These are phyloP conservation scores for Solanum lycopersicoides DNA, from an alignment of 257 asterid species.

Conservation along the genomic window DNA sequence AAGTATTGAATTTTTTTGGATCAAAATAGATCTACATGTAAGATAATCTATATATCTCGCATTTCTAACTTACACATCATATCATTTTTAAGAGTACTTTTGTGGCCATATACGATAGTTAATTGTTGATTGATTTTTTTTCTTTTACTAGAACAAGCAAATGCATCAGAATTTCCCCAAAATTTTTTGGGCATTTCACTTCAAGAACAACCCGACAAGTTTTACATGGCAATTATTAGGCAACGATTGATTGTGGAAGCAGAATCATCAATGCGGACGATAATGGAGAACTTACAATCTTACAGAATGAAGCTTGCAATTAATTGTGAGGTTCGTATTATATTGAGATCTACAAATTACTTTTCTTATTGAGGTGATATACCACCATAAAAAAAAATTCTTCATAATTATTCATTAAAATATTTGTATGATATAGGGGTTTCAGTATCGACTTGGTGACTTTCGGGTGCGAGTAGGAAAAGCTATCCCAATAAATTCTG, in stretches of 20 bases:
- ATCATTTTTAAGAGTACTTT: neutral
- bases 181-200: conserved; percentile 79
- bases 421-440: too few species aligned
- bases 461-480: too few species aligned
- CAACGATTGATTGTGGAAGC: conserved; percentile 78
- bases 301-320: neutral
- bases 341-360: neutral
- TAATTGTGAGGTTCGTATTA: neutral
- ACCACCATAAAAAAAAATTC: neutral
- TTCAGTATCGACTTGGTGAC: too few species aligned
- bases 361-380: neutral
- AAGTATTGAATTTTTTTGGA: neutral
- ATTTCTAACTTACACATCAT: neutral
- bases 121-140: neutral
- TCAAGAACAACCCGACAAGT: conserved; percentile 71
- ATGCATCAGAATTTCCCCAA: conserved; percentile 58
- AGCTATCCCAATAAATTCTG: too few species aligned
- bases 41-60: neutral
- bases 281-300: conserved; percentile 79
- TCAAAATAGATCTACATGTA: neutral
- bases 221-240: conserved; percentile 66
- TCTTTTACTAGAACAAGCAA: conserved; percentile 35
- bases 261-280: conserved; percentile 57
- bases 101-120: neutral
- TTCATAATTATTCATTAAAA: too few species aligned